phyloP scores from a whole-genome alignment of 116 monocot genomes.

The Dioscorea cayenensis region DNA sequence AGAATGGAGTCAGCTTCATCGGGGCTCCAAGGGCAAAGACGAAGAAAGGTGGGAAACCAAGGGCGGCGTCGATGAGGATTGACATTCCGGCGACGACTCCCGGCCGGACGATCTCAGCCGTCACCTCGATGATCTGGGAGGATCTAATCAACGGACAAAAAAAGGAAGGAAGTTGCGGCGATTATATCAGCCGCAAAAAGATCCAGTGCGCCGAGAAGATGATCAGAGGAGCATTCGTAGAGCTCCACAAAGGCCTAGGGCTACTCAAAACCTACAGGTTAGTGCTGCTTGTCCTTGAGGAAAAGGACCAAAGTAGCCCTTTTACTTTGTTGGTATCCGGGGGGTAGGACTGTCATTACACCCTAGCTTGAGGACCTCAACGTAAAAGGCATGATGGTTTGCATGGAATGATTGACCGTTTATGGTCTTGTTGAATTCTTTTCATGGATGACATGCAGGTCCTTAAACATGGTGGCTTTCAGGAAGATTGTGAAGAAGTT shows the following conservation, averaged over 20 bases:
- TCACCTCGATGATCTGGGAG: slow-evolving; percentile 59
- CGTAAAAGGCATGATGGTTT: not conserved
- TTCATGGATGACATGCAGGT: slow-evolving; percentile 30
- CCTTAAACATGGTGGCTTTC: slow-evolving; percentile 89
- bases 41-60: slow-evolving; percentile 69
- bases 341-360: not conserved
- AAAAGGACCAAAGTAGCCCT: not conserved
- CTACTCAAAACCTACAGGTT: slow-evolving; percentile 83
- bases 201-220: slow-evolving; percentile 90
- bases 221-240: slow-evolving; percentile 71
- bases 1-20: slow-evolving; percentile 73
- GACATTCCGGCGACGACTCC: slow-evolving; percentile 81
- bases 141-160: slow-evolving; percentile 58
- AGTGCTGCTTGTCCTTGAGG: not conserved
- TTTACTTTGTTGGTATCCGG: not conserved
- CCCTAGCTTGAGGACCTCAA: not conserved
- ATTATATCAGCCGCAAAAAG: slow-evolving; percentile 66
- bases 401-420: not conserved
- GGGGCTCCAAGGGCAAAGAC: slow-evolving; percentile 44
- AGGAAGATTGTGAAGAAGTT: slow-evolving; percentile 91
- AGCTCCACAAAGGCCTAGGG: slow-evolving; percentile 79
- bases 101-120: slow-evolving; percentile 43
- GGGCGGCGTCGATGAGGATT: slow-evolving; percentile 59
- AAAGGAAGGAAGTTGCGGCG: slow-evolving; percentile 30
- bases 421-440: not conserved